Evolutionary conservation across 768 basidiomycete genomes (phyloP), one percentile per base, ranked within the genome.

Genomic region (Leccinellum albellum): DNA sequence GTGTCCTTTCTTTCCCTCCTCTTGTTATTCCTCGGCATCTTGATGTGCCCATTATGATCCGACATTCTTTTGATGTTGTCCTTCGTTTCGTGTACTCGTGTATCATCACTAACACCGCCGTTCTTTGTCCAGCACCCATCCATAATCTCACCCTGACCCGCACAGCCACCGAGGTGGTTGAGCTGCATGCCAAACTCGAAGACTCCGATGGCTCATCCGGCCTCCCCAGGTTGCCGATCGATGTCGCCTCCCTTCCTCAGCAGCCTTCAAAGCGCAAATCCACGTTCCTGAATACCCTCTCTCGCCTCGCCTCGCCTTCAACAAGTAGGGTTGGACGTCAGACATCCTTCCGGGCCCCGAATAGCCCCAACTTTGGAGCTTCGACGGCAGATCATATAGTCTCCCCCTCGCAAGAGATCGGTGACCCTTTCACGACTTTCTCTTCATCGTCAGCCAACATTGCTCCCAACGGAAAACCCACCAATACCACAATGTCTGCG

Each of bases 81-180:
- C 48, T 12, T 59, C 63, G 51, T 69, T 63, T 56, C 54, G 45
- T 52, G 21, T 56, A 51, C 61, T 55, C 56, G 54, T 63, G 49
- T 51, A 17, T 56, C 53, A 48, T 64, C 59, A 63, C 72, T 71
- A 66, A 75, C 67, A 54, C 65, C 56, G 61, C 59, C 58, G 65
- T 64, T 65, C 55, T 59, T 33, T 64, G 44, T 64, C 42, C 75
- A 91, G 93, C 93, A 21, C 88, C 92, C 28, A 94, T 89, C 23
- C 90, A 94, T 74, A 91, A 92, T 76, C 79, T 94, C 50, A 95
- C 93, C 40, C 84, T 95, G 47, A 89, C 87, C 8, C 85, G 93
- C 57, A 85, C 86, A 55, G 82, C 83, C 48, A 78, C 79, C 62
- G 92, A 94, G 71, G 78, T 94, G 45, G 76, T 88, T 40, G 90